These are phyloP conservation scores for Penicillium maclennaniae DNA, from an alignment of 495 filamentous ascomycete genomes.

Conservation along the genomic window DNA sequence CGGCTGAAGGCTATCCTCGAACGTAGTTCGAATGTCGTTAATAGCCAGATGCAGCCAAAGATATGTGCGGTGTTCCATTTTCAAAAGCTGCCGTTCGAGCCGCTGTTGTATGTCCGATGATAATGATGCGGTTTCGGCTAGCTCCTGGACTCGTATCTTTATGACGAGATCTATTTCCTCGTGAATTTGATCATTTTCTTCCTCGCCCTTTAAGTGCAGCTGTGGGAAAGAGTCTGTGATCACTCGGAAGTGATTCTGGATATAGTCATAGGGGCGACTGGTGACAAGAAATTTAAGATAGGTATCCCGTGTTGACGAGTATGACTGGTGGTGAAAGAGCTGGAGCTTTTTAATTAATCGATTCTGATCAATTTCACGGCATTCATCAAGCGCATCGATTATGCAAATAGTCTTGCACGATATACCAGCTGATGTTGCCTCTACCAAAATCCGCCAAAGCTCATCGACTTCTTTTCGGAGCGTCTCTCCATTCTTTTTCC, in stretches of 20 bases:
- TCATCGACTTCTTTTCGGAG: constrained; percentile 21
- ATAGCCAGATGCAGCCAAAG: constrained; percentile 33
- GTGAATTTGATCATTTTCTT: constrained; percentile 30
- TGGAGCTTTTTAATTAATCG: constrained; percentile 23
- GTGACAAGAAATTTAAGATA: constrained; percentile 41
- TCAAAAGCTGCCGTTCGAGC: constrained; percentile 17
- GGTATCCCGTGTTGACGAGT: background rate
- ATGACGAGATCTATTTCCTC: constrained; percentile 39
- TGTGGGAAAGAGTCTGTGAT: constrained; percentile 15
- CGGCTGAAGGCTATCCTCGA: constrained; percentile 18
- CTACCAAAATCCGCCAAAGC: constrained; percentile 32
- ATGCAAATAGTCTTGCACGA: constrained; percentile 29
- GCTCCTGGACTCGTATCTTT: constrained; percentile 19
- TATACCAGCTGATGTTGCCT: constrained; percentile 12
- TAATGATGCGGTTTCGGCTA: constrained; percentile 14
- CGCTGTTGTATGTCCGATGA: constrained; percentile 1
- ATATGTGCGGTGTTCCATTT: constrained; percentile 34
- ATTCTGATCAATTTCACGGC: constrained; percentile 14
- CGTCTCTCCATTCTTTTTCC: constrained; percentile 21
- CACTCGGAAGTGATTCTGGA: constrained; percentile 22
- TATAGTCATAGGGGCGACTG: constrained; percentile 39
- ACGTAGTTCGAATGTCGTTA: constrained; percentile 15
- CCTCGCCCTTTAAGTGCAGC: constrained; percentile 35
- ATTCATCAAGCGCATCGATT: constrained; percentile 45
- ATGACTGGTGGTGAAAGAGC: background rate